These are phyloP conservation scores for Zygosaccharomyces pseudobailii DNA, from an alignment of 1,139 yeast species.

Conservation along the genomic window DNA sequence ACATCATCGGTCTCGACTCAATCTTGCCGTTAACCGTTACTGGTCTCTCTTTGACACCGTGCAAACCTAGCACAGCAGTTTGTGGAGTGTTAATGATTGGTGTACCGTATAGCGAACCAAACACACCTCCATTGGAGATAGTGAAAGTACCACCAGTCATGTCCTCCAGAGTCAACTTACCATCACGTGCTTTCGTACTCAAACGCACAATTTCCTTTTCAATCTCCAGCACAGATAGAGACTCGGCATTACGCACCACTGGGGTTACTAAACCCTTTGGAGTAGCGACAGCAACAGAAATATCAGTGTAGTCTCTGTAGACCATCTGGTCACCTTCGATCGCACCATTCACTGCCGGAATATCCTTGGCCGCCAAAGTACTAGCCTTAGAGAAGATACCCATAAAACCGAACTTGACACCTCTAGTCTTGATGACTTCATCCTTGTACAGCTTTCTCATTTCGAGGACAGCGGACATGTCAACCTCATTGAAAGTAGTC, in stretches of 20 bases:
- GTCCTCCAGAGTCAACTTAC: conserved; percentile 93
- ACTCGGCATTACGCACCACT: conserved; percentile 95
- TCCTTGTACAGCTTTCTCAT: conserved; percentile 97
- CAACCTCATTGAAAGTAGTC: conserved; percentile 97
- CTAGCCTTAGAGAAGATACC: conserved; percentile 97
- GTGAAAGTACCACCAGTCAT: conserved; percentile 99
- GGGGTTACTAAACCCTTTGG: conserved; percentile 99
- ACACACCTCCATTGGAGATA: conserved; percentile 98
- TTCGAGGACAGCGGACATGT: conserved; percentile 87
- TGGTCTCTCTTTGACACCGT: conserved; percentile 97
- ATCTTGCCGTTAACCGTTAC: conserved; percentile 94
- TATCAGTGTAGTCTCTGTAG: conserved; percentile 93
- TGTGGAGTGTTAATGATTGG: conserved; percentile 98
- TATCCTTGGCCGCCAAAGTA: conserved; percentile 87
- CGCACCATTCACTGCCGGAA: conserved; percentile 94
- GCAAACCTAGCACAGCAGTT: conserved; percentile 96
- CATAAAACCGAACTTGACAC: conserved; percentile 97
- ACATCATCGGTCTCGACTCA: conserved; percentile 99
- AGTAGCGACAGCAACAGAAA: conserved; percentile 96
- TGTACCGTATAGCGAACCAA: conserved; percentile 96
- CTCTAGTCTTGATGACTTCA: conserved; percentile 89
- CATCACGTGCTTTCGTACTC: conserved; percentile 95
- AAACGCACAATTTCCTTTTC: conserved; percentile 79
- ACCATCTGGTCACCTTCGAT: conserved; percentile 94
- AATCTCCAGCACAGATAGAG: conserved; percentile 79